Evolutionary conservation across 345 rosid species (phyloP), one percentile per base, ranked within the genome.

Genomic region (Dimocarpus longan): DNA sequence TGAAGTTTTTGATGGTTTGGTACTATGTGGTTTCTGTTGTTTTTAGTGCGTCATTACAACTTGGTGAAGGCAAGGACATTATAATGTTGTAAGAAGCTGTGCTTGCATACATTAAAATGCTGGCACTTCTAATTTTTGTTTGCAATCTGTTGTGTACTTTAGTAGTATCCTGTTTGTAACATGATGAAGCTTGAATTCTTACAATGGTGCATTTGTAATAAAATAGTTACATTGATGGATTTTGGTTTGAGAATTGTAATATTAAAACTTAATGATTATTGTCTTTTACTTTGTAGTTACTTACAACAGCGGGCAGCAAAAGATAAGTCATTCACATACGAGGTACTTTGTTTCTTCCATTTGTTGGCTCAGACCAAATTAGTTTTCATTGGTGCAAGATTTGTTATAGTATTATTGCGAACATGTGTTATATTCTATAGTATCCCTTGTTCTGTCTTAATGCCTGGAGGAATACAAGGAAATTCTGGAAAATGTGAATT

Each of bases 301-400:
- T 97, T 96, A 80, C 91, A 86, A 80, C 82, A 84, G 68, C 95
- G 97, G 68, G 93, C 91, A 0, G 86, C 88, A 80, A 89, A 92
- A 82, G 97, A 97, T 84, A 89, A 91, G 73, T 86, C 87, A 70
- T 94, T 96, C 90, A 85, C 98, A 78, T 97, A 87, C 60, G 99
- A 97, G 99, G 99, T 94, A 80, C 10, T 57, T 42, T 73, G 37
- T 83, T 66, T 50, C 56, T 74, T n/a, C 39, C 57, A 18, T 81
- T 67, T 32, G 40, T 43, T 74, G 71, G 72, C 50, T 68, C 22
- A 26, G 26, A 7, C 54, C 64, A 39, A 71, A 12, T 68, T 69
- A 11, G 46, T 19, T 28, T 78, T 28, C 15, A 2, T 11, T 10
- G 28, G 26, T 0, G 3, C 18, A 18, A 50, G 70, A 65, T 59